These are phyloP conservation scores for Fusarium sp. DNA, from an alignment of 2,329 filamentous ascomycete genomes.

Conservation along the genomic window DNA sequence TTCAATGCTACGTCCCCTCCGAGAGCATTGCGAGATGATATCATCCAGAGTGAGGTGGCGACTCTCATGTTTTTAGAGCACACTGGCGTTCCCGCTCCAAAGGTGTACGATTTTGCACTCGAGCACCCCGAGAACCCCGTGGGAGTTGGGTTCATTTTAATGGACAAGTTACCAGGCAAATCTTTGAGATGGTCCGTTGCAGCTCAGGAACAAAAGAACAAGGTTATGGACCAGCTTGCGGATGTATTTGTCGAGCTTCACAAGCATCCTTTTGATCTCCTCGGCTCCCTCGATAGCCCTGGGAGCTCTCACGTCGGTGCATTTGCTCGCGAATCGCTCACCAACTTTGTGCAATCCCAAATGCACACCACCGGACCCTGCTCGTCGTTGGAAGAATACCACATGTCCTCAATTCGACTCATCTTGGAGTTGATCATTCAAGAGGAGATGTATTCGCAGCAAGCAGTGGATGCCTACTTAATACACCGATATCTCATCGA, in stretches of 20 bases:
- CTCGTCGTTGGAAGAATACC: constrained; percentile 49
- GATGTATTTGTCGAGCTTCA: constrained; percentile 52
- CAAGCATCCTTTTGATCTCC: constrained; percentile 48
- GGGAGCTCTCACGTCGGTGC: constrained; percentile 44
- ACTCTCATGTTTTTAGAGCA: constrained; percentile 52
- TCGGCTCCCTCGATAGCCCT: constrained; percentile 49
- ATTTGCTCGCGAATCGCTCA: constrained; percentile 52
- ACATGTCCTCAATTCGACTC: constrained; percentile 46
- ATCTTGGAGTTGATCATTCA: constrained; percentile 50
- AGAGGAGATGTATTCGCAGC: constrained; percentile 50
- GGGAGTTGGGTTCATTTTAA: constrained; percentile 53
- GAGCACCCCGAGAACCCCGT: constrained; percentile 46
- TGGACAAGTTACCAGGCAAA: constrained; percentile 53
- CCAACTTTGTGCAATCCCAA: constrained; percentile 44
- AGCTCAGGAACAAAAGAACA: constrained; percentile 46
- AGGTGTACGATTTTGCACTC: constrained; percentile 50
- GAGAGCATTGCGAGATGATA: constrained; percentile 45
- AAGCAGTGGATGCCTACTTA: constrained; percentile 50
- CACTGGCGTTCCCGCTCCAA: constrained; percentile 50
- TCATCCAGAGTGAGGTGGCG: constrained; percentile 52
- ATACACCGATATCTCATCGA: constrained; percentile 55
- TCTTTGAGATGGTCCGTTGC: constrained; percentile 50
- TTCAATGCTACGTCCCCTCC: constrained; percentile 54
- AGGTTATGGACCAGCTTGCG: constrained; percentile 50
- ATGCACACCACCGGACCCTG: constrained; percentile 49